phyloP scores from a whole-genome alignment of 805 yeast genomes.

The Lipomyces mesembrius region DNA sequence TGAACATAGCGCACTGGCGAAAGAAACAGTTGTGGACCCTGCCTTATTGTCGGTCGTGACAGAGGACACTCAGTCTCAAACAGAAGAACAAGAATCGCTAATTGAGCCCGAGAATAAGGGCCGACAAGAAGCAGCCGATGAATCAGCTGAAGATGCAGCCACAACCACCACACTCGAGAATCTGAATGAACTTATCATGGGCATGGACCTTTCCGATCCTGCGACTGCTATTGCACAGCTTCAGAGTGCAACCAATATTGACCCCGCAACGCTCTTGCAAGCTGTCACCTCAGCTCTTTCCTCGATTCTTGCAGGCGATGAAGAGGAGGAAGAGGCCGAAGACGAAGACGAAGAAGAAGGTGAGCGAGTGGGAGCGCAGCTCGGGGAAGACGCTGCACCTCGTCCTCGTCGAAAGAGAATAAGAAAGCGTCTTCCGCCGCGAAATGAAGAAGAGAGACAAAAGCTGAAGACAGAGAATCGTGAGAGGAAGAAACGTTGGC shows the following conservation, averaged over 20 bases:
- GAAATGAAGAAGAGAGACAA: constrained; percentile 53
- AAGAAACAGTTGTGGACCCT: neutral
- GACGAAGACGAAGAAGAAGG: constrained; percentile 5
- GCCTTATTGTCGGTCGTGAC: neutral
- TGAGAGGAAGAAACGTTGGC: constrained; percentile 80
- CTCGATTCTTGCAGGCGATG: constrained; percentile 20
- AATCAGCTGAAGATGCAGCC: constrained; percentile 10
- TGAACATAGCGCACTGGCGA: neutral
- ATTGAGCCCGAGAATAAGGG: neutral
- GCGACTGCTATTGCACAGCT: constrained; percentile 32
- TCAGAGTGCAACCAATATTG: constrained; percentile 33
- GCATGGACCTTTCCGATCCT: constrained; percentile 35
- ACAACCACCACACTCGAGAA: constrained; percentile 17
- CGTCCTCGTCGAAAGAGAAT: constrained; percentile 10
- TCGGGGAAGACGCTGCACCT: constrained; percentile 8
- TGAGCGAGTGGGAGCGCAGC: neutral
- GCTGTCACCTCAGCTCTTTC: constrained; percentile 34
- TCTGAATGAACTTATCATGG: constrained; percentile 29
- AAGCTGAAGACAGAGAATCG: constrained; percentile 69
- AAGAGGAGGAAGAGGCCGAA: constrained; percentile 23
- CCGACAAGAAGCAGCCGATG: neutral
- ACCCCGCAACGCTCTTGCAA: constrained; percentile 32
- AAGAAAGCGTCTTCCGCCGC: constrained; percentile 14
- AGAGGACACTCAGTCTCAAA: neutral
- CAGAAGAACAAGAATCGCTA: neutral